Evolutionary conservation across 495 filamentous ascomycete species (phyloP), one percentile per base, ranked within the genome.

Genomic region (Penicillium nucicola): DNA sequence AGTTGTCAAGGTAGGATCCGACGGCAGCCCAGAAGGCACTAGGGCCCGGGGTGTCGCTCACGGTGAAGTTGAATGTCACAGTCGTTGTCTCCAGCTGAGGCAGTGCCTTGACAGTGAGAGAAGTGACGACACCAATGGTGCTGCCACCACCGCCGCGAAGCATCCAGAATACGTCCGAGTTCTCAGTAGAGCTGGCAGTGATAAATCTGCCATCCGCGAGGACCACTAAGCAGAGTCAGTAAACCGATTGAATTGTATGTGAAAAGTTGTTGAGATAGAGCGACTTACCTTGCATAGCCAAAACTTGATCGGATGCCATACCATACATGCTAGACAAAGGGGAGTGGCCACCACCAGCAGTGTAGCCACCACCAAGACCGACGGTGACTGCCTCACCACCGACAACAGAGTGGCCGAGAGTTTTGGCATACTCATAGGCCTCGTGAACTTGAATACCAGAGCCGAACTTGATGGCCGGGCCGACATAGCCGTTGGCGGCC

Each of bases 121-220:
- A 56, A 5, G 43, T 41, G 14, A 60, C 55, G 15, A 81, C 61
- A 14, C 73, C 79, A 52, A 74, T 80, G 9, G 57, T 67, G 13
- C 59, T 56, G n/a, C 61, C 59, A 17, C 70, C 70, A 7, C 71
- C 71, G 12, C 72, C 72, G 10, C 71, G 58, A 4, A 71, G 43
- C 25, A 64, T 66, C 49, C 73, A 82, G 68, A 80, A 83, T 12
- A 82, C 72, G 42, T 83, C 79, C 0, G 72, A 34, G 52, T 82
- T 76, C 45, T 70, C 61, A 18, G 63, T 62, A 4, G 70, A 53
- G 45, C 71, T 76, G n/a, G 78, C 77, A 5, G 69, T 77, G 6
- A 72, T 62, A 8, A 74, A 64, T 10, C 58, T 36, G 11, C 81
- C 81, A 64, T 44, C 61, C 37, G 14, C 45, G 3, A 53, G 25